Conservation (phyloP, 2,329 filamentous ascomycete species). For the Talaromyces sp. region DNA sequence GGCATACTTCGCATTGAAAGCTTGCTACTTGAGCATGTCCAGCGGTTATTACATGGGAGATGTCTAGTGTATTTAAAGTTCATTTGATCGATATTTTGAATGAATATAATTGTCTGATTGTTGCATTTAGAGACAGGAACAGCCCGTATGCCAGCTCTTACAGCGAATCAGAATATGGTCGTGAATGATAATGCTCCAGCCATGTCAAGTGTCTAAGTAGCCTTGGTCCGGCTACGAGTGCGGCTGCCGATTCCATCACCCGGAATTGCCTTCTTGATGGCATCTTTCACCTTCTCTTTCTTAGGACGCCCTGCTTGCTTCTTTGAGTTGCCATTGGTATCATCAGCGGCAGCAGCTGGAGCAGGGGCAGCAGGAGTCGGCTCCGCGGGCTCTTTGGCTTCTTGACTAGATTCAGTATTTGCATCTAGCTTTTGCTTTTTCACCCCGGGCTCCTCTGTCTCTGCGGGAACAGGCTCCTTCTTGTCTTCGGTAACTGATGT, state of each 20-base stretch:
- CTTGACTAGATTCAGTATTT: neutral
- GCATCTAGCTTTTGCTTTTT: slow-evolving; percentile 41
- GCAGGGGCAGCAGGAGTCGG: slow-evolving; percentile 6
- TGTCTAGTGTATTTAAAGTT: too few relatives aligned
- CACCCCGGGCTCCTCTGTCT: slow-evolving; percentile 25
- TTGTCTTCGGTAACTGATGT: slow-evolving; percentile 10
- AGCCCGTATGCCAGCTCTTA: too few relatives aligned
- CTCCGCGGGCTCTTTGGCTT: slow-evolving; percentile 19
- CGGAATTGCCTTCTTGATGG: slow-evolving; percentile 29
- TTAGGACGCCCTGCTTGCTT: slow-evolving; percentile 34
- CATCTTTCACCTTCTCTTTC: slow-evolving; percentile 33
- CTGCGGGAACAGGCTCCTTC: slow-evolving; percentile 15
- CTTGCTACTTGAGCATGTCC: neutral
- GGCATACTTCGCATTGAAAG: neutral
- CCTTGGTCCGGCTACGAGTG: slow-evolving; percentile 43
- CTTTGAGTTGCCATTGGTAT: slow-evolving; percentile 32
- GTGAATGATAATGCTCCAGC: too few relatives aligned
- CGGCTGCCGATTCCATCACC: slow-evolving; percentile 41
- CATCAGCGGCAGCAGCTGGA: neutral
- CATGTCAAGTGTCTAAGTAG: neutral
- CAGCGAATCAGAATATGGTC: too few relatives aligned
- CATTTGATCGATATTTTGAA: neutral
- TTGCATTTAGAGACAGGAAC: neutral
- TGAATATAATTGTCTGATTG: neutral
- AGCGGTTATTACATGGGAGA: neutral